A percentile compares a stretch with the other conserved stretches of the same genome.
Conservation (phyloP, 768 basidiomycete species). For the Auriscalpium microsporum region DNA sequence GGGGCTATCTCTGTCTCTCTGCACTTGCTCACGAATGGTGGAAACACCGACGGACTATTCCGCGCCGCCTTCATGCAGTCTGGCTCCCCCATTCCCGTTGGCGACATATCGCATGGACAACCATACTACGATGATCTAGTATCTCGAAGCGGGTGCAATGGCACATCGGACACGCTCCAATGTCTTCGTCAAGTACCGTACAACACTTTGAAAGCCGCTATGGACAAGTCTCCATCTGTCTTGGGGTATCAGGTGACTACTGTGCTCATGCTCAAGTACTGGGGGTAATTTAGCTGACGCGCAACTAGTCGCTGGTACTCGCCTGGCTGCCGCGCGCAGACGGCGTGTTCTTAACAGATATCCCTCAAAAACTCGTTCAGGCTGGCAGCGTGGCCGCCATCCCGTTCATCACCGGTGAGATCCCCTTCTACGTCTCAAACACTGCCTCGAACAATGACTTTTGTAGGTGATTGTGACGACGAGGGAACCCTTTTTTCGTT, state of each 20-base stretch:
- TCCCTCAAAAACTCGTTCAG: slow-evolving; percentile 24
- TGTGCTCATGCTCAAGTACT: background rate
- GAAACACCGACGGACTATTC: slow-evolving; percentile 17
- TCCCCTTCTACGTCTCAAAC: background rate
- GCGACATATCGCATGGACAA: slow-evolving; percentile 19
- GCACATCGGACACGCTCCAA: slow-evolving; percentile 27
- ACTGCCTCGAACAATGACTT: slow-evolving; percentile 8
- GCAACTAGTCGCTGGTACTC: slow-evolving; percentile 17
- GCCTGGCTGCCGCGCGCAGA: slow-evolving; percentile 33
- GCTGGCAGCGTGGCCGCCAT: slow-evolving; percentile 27
- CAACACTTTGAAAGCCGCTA: slow-evolving; percentile 20
- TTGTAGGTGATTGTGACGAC: slow-evolving; percentile 23
- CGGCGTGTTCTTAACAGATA: slow-evolving; percentile 28
- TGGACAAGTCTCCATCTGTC: slow-evolving; percentile 23
- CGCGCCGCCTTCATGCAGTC: slow-evolving; percentile 20
- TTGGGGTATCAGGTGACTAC: slow-evolving; percentile 23
- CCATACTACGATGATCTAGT: slow-evolving; percentile 34
- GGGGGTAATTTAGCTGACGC: background rate
- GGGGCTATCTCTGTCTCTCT: slow-evolving; percentile 28
- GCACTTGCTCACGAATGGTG: slow-evolving; percentile 20
- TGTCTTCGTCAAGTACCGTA: slow-evolving; percentile 34
- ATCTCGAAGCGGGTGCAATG: slow-evolving; percentile 26
- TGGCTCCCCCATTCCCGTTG: slow-evolving; percentile 18
- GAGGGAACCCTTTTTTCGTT: slow-evolving; percentile 19
- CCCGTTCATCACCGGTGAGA: slow-evolving; percentile 9